Percentiles rank a stretch among this genome's conserved stretches.
Evolutionary conservation across 2,329 filamentous ascomycete species (phyloP).

Genomic region (Coniochaeta ligniaria): DNA sequence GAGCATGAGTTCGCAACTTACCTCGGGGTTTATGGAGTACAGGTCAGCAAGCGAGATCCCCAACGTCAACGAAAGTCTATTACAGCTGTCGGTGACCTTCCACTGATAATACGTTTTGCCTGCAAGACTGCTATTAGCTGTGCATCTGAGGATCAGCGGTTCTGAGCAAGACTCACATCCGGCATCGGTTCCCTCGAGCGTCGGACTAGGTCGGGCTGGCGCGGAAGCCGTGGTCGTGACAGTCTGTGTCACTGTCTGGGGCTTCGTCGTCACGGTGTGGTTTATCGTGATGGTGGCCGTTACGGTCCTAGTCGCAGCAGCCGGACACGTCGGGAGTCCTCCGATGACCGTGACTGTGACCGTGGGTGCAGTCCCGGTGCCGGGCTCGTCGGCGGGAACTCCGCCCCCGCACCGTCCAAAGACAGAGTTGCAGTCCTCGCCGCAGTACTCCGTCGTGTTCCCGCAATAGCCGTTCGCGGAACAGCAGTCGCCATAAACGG

Average conservation of each 20-base stretch:
- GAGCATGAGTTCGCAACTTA: not conserved
- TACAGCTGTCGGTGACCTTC: not conserved
- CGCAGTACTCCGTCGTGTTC: slow-evolving; percentile 2
- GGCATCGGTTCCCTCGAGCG: not conserved
- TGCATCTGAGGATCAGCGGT: not conserved
- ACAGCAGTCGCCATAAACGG: slow-evolving; percentile 3
- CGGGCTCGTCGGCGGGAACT: not conserved
- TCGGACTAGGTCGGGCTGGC: not conserved
- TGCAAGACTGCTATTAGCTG: not conserved
- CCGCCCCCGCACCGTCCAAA: slow-evolving; percentile 2
- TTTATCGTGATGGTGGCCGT: not conserved
- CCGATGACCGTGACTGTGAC: not conserved
- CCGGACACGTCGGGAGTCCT: not conserved
- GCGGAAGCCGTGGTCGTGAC: not conserved
- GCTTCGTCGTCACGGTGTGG: not conserved
- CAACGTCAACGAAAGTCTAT: not conserved
- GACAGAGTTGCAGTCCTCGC: not conserved
- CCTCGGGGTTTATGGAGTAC: not conserved
- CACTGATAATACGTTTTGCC: not conserved
- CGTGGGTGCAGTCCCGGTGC: not conserved
- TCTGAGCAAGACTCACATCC: not conserved
- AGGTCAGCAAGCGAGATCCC: not conserved
- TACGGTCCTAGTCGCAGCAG: not conserved
- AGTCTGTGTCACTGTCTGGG: not conserved
- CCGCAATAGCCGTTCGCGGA: slow-evolving; percentile 4